Base-by-base conservation (phyloP, 108 stramenopile species). In the Fistulifera solaris region DNA sequence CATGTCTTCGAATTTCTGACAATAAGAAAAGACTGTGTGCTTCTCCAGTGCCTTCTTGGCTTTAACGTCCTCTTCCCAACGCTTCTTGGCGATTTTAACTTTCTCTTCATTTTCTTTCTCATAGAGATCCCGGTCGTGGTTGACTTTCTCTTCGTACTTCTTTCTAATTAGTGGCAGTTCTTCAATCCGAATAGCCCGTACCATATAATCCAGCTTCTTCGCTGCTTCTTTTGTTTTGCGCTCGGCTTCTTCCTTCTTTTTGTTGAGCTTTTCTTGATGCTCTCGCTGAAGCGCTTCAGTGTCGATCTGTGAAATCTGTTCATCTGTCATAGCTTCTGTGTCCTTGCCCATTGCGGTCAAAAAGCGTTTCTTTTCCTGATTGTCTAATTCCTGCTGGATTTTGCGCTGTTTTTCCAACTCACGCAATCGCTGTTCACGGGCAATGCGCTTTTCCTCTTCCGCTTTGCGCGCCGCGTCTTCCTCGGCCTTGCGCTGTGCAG, bases 131-230 rank as follows among this genome's bases (percentile, higher is more conserved):
- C 74, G 67, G 42, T 86, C 87, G 44, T 56, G 44, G 68, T 79
- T 84, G 31, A 73, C 57, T 54, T 75, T 78, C 27, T 76, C 63
- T 56, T 87, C 86, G 68, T 88, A 80, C 39, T 63, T 63, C 38
- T 77, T 71, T 68, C 85, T 85, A 63, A 96, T 83, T 42, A 87
- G 56, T 27, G 88, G 87, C 43, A 89, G 70, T 65, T 96, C 95
- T 66, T 96, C 95, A 43, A 95, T 90, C 27, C 96, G 89, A 15
- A 94, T 72, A n/a, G 98, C 96, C 26, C 96, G 87, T 35, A 85
- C 84, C 56, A 91, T 58, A 61, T 95, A 93, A 75, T 96, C 97
- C 22, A 96, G 62, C 11, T 75, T 66, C 63, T 90, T 89, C 14
- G 89, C 89, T 48, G 77, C 73, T 46, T 95, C 90, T 46, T 75